Evolutionary conservation across 176 grass and related monocot species (phyloP).

Genomic region (Pharus latifolius): DNA sequence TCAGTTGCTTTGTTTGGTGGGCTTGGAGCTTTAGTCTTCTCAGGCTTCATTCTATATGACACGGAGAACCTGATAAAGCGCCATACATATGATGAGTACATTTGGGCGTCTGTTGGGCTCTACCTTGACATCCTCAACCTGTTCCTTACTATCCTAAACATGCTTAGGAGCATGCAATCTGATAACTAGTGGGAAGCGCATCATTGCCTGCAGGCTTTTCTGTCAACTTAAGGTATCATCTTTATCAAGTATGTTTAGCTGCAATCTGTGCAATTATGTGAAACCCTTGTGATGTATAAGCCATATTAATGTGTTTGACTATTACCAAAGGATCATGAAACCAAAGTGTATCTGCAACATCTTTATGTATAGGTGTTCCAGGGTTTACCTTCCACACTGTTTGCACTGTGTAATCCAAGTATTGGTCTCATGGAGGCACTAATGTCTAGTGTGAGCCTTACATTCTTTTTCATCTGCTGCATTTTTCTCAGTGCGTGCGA

Average conservation of each 20-base stretch:
- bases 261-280: background rate
- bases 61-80: slow-evolving; percentile 85
- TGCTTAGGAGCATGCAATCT: slow-evolving; percentile 71
- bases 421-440: background rate
- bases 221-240: background rate
- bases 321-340: background rate
- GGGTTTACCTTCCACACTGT: background rate
- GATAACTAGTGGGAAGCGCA: slow-evolving; percentile 38
- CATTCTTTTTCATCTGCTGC: no score
- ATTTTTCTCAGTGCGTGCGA: no score
- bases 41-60: slow-evolving; percentile 89
- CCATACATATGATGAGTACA: slow-evolving; percentile 95
- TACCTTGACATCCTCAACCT: slow-evolving; percentile 98
- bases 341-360: background rate
- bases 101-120: slow-evolving; percentile 91
- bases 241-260: background rate
- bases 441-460: no score
- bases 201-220: background rate
- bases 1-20: slow-evolving; percentile 63
- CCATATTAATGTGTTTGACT: background rate
- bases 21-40: slow-evolving; percentile 78
- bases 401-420: background rate
- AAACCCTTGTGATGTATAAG: background rate
- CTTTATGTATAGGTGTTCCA: slow-evolving; percentile 10
- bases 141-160: slow-evolving; percentile 81